Conservation (phyloP, 2,329 filamentous ascomycete species). For the Alternaria angustiovoidea region DNA sequence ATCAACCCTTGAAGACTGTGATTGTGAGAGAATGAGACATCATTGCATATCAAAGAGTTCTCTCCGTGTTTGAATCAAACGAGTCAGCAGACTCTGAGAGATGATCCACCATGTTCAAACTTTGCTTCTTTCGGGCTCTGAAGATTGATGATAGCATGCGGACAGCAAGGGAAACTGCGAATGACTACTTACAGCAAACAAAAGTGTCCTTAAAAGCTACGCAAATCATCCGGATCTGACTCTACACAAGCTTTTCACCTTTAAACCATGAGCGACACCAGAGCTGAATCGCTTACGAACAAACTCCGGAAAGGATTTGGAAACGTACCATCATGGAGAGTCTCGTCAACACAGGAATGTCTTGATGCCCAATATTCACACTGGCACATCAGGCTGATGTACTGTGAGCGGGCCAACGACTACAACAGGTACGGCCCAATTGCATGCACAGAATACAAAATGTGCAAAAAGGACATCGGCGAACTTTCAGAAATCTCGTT, state of each 20-base stretch:
- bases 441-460: not conserved
- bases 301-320: not conserved
- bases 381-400: not conserved
- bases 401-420: not conserved
- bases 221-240: not conserved
- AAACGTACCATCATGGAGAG: not conserved
- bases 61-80: too few species aligned
- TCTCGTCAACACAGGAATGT: not conserved
- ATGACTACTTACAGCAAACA: not conserved
- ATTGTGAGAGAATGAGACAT: too few species aligned
- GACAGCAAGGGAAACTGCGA: not conserved
- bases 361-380: not conserved
- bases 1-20: not conserved
- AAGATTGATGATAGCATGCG: not conserved
- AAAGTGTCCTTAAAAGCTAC: not conserved
- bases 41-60: rapidly evolving
- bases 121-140: not conserved
- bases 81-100: not conserved
- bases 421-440: not conserved
- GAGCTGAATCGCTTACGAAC: not conserved
- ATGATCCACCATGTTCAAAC: not conserved
- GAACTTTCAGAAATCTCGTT: not conserved
- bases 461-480: not conserved
- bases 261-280: not conserved
- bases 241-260: not conserved